A percentile compares a stretch with the other conserved stretches of the same genome.
Evolutionary conservation across 2,329 filamentous ascomycete genomes (phyloP).

Genomic region (Parafenestella ontariensis): DNA sequence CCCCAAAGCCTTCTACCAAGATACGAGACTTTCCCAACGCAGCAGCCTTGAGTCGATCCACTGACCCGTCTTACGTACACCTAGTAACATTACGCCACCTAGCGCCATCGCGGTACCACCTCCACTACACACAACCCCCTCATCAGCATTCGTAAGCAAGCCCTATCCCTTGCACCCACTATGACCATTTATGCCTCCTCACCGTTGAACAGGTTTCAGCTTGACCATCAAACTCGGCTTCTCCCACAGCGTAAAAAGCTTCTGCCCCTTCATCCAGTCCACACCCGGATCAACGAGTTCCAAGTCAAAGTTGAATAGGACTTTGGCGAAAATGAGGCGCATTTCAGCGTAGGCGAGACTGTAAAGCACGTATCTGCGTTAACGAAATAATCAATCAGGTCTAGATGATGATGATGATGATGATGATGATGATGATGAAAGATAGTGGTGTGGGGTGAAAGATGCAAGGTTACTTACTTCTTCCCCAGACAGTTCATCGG

Average conservation of each 20-base stretch:
- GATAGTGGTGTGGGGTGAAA: not conserved
- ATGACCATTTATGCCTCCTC: too few species aligned
- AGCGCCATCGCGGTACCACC: too few species aligned
- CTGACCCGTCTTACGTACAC: not conserved
- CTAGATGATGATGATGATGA: too few species aligned
- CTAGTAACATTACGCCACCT: too few species aligned
- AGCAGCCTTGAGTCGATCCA: too few species aligned
- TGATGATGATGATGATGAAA: too few species aligned
- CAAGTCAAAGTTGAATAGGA: conserved; percentile 34
- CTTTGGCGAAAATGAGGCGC: conserved; percentile 35
- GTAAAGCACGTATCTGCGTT: not conserved
- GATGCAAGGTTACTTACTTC: conserved; percentile 39
- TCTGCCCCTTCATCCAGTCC: conserved; percentile 50
- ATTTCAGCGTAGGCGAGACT: conserved; percentile 38
- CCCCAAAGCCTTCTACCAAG: too few species aligned
- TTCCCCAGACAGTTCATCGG: conserved; percentile 40
- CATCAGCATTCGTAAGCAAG: too few species aligned
- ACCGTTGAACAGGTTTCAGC: conserved; percentile 29
- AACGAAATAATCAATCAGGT: too few species aligned
- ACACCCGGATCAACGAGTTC: conserved; percentile 24
- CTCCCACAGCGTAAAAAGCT: conserved; percentile 43
- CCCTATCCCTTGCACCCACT: too few species aligned
- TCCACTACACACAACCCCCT: too few species aligned
- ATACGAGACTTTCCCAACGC: too few species aligned
- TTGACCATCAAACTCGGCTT: conserved; percentile 39